These are phyloP conservation scores for Neovahlkampfia damariscottae DNA, from an alignment of 78 protist genomes.

Conservation along the genomic window DNA sequence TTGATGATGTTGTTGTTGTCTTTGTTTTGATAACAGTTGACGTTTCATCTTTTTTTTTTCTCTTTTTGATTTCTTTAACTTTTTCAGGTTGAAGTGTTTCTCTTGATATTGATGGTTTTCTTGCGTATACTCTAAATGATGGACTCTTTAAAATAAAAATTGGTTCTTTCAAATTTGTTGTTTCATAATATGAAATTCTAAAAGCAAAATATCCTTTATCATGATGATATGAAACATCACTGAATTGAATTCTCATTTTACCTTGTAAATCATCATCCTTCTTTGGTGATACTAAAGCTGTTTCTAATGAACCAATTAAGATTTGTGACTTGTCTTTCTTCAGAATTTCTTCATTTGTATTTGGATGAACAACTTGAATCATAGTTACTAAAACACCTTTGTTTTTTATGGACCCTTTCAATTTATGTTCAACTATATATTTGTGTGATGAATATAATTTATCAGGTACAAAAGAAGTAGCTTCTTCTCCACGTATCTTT, in stretches of 20 bases:
- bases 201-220: not conserved
- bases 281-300: not conserved
- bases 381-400: not conserved
- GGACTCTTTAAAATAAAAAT: not conserved
- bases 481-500: not conserved
- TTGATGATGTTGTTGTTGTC: not conserved
- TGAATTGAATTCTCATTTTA: not conserved
- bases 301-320: no score
- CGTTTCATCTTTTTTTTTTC: not conserved
- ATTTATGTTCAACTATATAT: not conserved
- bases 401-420: not conserved
- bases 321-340: no score
- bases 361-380: not conserved
- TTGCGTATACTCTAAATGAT: not conserved
- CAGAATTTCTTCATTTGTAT: not conserved
- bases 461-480: not conserved
- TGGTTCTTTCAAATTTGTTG: not conserved
- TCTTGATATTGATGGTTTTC: not conserved
- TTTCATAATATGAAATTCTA: not conserved
- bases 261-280: not conserved
- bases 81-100: not conserved
- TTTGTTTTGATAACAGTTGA: not conserved
- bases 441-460: not conserved
- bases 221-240: not conserved
- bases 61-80: not conserved